Conservation (phyloP, 768 basidiomycete genomes). For the Coprinopsis cinerea region DNA sequence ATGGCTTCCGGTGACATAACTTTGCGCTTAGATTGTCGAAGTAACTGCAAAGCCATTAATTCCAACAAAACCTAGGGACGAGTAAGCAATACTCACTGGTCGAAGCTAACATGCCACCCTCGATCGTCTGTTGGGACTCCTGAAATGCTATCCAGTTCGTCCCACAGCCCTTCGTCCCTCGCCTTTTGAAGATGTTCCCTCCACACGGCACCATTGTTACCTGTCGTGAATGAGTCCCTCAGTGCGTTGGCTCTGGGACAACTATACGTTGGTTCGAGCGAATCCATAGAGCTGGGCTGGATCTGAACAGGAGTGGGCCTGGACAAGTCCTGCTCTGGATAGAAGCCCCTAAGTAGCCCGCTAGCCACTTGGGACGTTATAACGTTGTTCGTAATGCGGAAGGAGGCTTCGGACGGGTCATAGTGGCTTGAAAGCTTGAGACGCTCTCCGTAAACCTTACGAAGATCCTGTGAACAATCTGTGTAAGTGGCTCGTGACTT, state of each 20-base stretch:
- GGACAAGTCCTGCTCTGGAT: constrained; percentile 26
- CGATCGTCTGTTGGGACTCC: constrained; percentile 34
- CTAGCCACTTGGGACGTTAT: constrained; percentile 50
- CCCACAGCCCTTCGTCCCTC: constrained; percentile 32
- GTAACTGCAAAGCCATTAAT: constrained; percentile 27
- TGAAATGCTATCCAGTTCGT: constrained; percentile 36
- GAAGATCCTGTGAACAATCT: constrained; percentile 29
- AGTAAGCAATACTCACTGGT: constrained; percentile 32
- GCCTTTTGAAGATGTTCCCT: constrained; percentile 29
- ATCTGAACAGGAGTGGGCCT: constrained; percentile 28
- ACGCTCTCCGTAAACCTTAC: constrained; percentile 36
- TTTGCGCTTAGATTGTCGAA: constrained; percentile 49
- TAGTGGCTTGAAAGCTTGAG: constrained; percentile 29
- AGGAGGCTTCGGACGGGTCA: constrained; percentile 26
- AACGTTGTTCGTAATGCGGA: constrained; percentile 47
- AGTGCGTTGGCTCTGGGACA: constrained; percentile 33
- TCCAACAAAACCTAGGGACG: not conserved
- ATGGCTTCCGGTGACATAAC: constrained; percentile 38
- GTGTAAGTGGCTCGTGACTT: not conserved
- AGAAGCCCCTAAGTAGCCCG: constrained; percentile 38
- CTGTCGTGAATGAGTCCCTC: constrained; percentile 31
- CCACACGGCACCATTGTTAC: constrained; percentile 32
- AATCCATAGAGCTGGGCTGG: constrained; percentile 37
- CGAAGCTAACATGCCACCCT: constrained; percentile 47
- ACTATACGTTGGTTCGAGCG: constrained; percentile 41